phyloP scores from a whole-genome alignment of 371 early-diverging fungal genomes.

The Mucor plumbeus region DNA sequence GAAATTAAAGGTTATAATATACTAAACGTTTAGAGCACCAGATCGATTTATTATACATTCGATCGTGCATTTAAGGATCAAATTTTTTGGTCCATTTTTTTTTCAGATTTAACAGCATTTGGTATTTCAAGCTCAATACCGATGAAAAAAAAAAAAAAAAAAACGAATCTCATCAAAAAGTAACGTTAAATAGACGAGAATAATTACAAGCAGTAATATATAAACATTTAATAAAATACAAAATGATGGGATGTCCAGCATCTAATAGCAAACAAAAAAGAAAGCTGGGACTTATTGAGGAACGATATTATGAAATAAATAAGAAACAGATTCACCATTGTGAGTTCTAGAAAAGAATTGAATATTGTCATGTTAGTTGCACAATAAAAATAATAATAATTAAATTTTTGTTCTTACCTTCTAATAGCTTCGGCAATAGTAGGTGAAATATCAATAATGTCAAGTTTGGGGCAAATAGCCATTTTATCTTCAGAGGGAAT shows the following conservation, averaged over 20 bases:
- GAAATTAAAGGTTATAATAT: too few species aligned
- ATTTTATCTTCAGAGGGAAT: slow-evolving; percentile 92
- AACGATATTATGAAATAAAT: slow-evolving; percentile 59
- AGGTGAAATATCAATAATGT: slow-evolving; percentile 91
- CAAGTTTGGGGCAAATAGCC: slow-evolving; percentile 86
- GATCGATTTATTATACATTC: too few species aligned
- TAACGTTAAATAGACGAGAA: too few species aligned
- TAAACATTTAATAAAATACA: too few species aligned
- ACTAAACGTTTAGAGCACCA: too few species aligned
- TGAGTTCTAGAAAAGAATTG: slow-evolving; percentile 69
- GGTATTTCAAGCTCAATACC: too few species aligned
- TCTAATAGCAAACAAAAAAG: background rate
- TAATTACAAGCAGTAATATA: too few species aligned
- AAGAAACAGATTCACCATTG: slow-evolving; percentile 94
- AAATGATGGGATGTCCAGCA: background rate
- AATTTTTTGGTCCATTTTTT: too few species aligned
- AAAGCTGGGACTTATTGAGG: slow-evolving; percentile 1
- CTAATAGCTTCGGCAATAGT: slow-evolving; percentile 92
- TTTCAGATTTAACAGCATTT: too few species aligned
- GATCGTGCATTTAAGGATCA: too few species aligned
- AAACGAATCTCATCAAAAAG: too few species aligned
- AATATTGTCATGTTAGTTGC: background rate
- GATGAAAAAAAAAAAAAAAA: too few species aligned
- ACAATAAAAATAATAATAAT: background rate
- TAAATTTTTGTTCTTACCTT: slow-evolving; percentile 49